Conservation (phyloP, 495 filamentous ascomycete genomes). For the Lasiosphaeria ovina region DNA sequence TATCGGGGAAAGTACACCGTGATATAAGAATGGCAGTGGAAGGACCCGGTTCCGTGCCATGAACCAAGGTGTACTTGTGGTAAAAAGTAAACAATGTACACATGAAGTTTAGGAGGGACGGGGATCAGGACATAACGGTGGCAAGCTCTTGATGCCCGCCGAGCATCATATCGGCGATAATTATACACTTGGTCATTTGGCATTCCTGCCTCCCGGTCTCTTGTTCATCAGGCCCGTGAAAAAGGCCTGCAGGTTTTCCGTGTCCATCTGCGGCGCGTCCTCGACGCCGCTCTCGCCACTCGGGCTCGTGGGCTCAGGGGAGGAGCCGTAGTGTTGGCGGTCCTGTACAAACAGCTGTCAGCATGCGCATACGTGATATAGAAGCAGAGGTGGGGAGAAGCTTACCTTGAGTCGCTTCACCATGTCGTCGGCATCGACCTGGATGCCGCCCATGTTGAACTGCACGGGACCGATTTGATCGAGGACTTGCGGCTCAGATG, state of each 20-base stretch:
- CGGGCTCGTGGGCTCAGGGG: conserved; percentile 33
- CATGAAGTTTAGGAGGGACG: too few relatives aligned
- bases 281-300: conserved; percentile 33
- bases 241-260: conserved; percentile 49
- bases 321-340: conserved; percentile 43
- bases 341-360: conserved; percentile 31
- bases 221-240: conserved; percentile 49
- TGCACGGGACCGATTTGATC: conserved; percentile 95
- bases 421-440: conserved; percentile 96
- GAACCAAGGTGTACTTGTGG: too few relatives aligned
- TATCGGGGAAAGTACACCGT: too few relatives aligned
- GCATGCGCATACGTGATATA: neutral
- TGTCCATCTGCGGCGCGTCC: conserved; percentile 40
- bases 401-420: conserved; percentile 79
- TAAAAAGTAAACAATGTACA: too few relatives aligned
- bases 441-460: conserved; percentile 96
- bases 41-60: too few relatives aligned
- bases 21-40: too few relatives aligned
- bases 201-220: conserved; percentile 12
- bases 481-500: conserved; percentile 58
- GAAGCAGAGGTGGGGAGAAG: neutral
- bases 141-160: too few relatives aligned
- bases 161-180: neutral
- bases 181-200: conserved; percentile 10
- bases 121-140: too few relatives aligned